These are phyloP conservation scores for Xylogone sp. DNA, from an alignment of 2,329 filamentous ascomycete genomes.

Conservation along the genomic window DNA sequence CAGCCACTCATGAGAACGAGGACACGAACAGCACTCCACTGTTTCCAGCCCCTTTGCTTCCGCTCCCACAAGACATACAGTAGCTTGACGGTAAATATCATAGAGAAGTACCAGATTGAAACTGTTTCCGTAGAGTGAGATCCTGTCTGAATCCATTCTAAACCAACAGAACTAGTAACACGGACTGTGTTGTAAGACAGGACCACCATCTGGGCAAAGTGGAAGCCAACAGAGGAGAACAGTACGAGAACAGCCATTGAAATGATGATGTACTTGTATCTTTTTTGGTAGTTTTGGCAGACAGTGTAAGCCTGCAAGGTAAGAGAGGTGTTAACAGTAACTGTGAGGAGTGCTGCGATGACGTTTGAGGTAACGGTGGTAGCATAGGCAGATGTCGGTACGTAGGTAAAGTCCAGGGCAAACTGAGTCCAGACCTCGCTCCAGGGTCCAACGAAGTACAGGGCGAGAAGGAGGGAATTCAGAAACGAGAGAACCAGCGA, in stretches of 20 bases:
- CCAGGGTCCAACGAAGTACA: slow-evolving; percentile 49
- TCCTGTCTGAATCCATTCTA: slow-evolving; percentile 37
- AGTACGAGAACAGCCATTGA: slow-evolving; percentile 44
- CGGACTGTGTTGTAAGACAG: slow-evolving; percentile 27
- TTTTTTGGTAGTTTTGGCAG: slow-evolving; percentile 39
- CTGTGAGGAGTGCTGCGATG: slow-evolving; percentile 47
- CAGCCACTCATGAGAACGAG: slow-evolving; percentile 66
- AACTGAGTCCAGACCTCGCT: slow-evolving; percentile 47
- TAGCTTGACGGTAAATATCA: slow-evolving; percentile 60
- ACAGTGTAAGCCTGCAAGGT: slow-evolving; percentile 62
- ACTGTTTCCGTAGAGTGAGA: slow-evolving; percentile 48
- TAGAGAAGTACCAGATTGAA: slow-evolving; percentile 58
- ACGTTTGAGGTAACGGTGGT: slow-evolving; percentile 44
- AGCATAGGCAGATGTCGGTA: slow-evolving; percentile 38
- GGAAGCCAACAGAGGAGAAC: slow-evolving; percentile 47
- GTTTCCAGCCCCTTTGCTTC: slow-evolving; percentile 50
- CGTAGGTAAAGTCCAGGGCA: slow-evolving; percentile 39
- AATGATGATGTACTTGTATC: slow-evolving; percentile 42
- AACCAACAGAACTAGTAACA: slow-evolving; percentile 14
- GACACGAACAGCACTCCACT: slow-evolving; percentile 62
- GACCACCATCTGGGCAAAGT: slow-evolving; percentile 46
- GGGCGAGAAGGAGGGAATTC: slow-evolving; percentile 42
- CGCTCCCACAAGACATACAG: slow-evolving; percentile 53
- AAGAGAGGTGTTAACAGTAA: slow-evolving; percentile 54
- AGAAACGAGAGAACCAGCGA: slow-evolving; percentile 52